Evolutionary conservation across 2,329 filamentous ascomycete species (phyloP).

Genomic region (Hypoxylon sp.): DNA sequence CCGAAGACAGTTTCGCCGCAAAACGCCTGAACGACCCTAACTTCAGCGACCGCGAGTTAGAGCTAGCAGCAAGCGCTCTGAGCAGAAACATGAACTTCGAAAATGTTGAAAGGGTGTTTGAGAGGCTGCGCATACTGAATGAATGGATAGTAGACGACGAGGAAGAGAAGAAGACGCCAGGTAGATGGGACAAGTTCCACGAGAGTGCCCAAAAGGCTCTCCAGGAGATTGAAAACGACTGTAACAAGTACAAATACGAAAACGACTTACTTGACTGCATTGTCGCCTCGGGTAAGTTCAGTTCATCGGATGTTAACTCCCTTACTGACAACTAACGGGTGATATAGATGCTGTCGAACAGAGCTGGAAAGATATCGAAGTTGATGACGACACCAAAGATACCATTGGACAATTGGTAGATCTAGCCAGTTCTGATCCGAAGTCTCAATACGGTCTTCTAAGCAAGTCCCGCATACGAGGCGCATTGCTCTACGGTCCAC

Average conservation of each 20-base stretch:
- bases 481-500: slow-evolving; percentile 80
- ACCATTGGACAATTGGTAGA: slow-evolving; percentile 21
- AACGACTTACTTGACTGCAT: not conserved
- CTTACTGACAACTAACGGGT: not conserved
- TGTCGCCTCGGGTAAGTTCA: slow-evolving; percentile 8
- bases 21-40: not conserved
- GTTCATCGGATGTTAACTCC: not conserved
- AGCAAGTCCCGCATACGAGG: slow-evolving; percentile 57
- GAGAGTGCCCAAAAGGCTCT: not conserved
- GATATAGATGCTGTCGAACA: slow-evolving; percentile 10
- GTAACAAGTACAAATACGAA: not conserved
- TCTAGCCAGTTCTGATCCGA: slow-evolving; percentile 14
- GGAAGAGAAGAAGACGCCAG: not conserved
- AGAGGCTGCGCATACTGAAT: not conserved
- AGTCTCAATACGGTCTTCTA: slow-evolving; percentile 22
- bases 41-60: not conserved
- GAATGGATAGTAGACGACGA: not conserved
- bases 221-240: not conserved
- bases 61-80: not conserved
- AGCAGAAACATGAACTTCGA: not conserved
- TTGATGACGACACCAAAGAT: slow-evolving; percentile 16
- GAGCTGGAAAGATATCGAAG: slow-evolving; percentile 22
- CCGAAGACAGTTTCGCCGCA: not conserved
- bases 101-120: not conserved
- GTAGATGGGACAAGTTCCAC: not conserved